Conservation (phyloP, 495 filamentous ascomycete species). For the Podospora tetraspora region DNA sequence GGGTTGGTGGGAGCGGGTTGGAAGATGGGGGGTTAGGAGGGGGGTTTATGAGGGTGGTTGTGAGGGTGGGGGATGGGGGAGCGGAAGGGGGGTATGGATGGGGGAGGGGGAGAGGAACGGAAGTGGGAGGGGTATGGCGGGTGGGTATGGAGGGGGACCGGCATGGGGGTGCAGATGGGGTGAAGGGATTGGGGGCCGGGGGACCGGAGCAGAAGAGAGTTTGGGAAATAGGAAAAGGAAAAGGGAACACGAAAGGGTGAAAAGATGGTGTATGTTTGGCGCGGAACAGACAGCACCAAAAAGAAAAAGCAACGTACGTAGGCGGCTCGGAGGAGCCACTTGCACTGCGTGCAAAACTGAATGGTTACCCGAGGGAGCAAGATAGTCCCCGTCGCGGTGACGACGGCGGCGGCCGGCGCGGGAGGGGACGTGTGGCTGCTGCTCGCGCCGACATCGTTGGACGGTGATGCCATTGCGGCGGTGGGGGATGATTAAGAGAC, state of each 20-base stretch:
- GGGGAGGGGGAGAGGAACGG: not conserved
- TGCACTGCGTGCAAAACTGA: conserved; percentile 77
- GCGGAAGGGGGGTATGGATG: not conserved
- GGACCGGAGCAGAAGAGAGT: not conserved
- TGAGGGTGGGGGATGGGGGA: not conserved
- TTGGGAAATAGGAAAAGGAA: not conserved
- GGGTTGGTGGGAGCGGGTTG: not conserved
- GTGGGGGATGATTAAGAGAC: not conserved
- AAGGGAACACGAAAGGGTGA: not conserved
- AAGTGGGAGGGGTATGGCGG: not conserved
- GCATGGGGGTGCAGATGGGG: not conserved
- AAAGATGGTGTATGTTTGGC: not conserved
- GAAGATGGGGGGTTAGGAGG: not conserved
- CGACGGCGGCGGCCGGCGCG: not conserved
- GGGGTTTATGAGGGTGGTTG: not conserved
- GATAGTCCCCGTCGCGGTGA: not conserved
- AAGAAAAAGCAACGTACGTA: conserved; percentile 53
- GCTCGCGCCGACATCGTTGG: not conserved
- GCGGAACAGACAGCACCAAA: not conserved
- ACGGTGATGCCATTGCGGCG: not conserved
- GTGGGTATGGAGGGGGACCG: not conserved
- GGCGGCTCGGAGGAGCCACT: conserved; percentile 85
- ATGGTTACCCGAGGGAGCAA: conserved; percentile 57
- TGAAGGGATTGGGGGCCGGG: not conserved
- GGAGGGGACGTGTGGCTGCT: not conserved